A percentile compares a stretch with the other conserved stretches of the same genome.
Conservation (phyloP, 108 stramenopile species). For the Pelagomonas calceolata region DNA sequence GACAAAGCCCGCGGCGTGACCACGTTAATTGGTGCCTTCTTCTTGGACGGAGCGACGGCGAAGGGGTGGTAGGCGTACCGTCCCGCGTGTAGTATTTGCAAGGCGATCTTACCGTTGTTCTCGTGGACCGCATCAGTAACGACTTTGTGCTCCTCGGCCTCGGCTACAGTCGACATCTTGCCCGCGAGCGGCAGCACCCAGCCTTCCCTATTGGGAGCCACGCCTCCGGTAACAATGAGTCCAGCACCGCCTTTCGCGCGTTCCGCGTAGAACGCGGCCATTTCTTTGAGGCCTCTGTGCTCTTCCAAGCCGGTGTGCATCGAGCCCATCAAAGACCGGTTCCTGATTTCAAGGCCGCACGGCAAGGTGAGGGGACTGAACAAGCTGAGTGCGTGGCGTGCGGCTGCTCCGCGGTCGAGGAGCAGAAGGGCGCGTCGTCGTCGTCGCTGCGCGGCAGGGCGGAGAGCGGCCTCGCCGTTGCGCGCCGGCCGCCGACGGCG, state of each 20-base stretch:
- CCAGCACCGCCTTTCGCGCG: constrained; percentile 83
- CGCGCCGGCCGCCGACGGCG: no score
- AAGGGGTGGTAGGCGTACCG: constrained; percentile 92
- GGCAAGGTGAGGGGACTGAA: neutral
- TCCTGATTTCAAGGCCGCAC: constrained; percentile 36
- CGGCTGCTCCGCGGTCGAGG: neutral
- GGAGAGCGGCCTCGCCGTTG: no score
- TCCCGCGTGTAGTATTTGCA: constrained; percentile 41
- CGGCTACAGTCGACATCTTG: constrained; percentile 62
- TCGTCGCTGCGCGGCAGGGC: no score
- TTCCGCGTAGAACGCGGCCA: constrained; percentile 83
- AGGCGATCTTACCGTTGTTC: neutral
- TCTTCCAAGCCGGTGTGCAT: constrained; percentile 92
- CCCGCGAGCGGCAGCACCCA: constrained; percentile 82
- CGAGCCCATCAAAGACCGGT: constrained; percentile 85
- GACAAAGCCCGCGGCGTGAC: constrained; percentile 66
- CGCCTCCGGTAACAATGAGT: constrained; percentile 95
- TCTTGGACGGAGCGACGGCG: constrained; percentile 66
- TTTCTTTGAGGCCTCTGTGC: constrained; percentile 60
- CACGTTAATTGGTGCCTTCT: constrained; percentile 77
- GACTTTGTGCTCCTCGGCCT: constrained; percentile 8
- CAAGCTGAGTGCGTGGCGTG: neutral
- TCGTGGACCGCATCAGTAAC: neutral
- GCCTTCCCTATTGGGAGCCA: constrained; percentile 81
- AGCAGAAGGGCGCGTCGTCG: no score